phyloP scores from a whole-genome alignment of 1,284 basidiomycete species.

The Tremellales sp. region DNA sequence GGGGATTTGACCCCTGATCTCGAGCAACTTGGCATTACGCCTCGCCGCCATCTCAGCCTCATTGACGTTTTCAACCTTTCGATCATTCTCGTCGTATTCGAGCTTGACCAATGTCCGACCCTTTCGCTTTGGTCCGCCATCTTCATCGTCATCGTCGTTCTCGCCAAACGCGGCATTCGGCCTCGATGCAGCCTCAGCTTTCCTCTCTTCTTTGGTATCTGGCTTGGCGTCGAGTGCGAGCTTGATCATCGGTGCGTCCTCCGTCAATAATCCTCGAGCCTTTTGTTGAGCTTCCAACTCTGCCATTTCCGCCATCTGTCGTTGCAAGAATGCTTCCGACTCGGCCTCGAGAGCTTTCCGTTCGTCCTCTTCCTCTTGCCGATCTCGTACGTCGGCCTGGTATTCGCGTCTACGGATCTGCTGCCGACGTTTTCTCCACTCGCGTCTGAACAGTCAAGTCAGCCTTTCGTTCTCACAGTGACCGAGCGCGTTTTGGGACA shows the following conservation, averaged over 20 bases:
- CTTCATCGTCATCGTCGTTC: slow-evolving; percentile 75
- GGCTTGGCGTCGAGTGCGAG: slow-evolving; percentile 57
- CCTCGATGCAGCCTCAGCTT: slow-evolving; percentile 41
- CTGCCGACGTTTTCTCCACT: slow-evolving; percentile 69
- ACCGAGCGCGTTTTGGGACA: slow-evolving; percentile 8
- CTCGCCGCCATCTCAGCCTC: slow-evolving; percentile 57
- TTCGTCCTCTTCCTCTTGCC: slow-evolving; percentile 74
- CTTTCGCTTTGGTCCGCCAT: slow-evolving; percentile 63
- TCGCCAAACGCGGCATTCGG: slow-evolving; percentile 58
- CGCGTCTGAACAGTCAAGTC: slow-evolving; percentile 54
- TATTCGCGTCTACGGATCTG: slow-evolving; percentile 68
- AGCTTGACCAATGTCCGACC: slow-evolving; percentile 77
- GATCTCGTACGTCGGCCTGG: slow-evolving; percentile 73
- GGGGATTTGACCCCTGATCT: slow-evolving; percentile 65
- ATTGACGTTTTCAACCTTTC: slow-evolving; percentile 13
- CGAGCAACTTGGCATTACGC: slow-evolving; percentile 69
- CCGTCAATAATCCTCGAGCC: slow-evolving; percentile 79
- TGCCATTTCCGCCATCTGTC: slow-evolving; percentile 87
- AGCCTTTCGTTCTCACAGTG: slow-evolving; percentile 2
- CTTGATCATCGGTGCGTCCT: slow-evolving; percentile 81
- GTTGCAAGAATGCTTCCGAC: slow-evolving; percentile 79
- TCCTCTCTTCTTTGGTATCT: slow-evolving; percentile 51
- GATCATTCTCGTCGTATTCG: slow-evolving; percentile 59
- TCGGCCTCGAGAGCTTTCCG: slow-evolving; percentile 74
- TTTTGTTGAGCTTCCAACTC: slow-evolving; percentile 79